Evolutionary conservation across 2,329 filamentous ascomycete species (phyloP).

Genomic region (Didymella keratinophila): DNA sequence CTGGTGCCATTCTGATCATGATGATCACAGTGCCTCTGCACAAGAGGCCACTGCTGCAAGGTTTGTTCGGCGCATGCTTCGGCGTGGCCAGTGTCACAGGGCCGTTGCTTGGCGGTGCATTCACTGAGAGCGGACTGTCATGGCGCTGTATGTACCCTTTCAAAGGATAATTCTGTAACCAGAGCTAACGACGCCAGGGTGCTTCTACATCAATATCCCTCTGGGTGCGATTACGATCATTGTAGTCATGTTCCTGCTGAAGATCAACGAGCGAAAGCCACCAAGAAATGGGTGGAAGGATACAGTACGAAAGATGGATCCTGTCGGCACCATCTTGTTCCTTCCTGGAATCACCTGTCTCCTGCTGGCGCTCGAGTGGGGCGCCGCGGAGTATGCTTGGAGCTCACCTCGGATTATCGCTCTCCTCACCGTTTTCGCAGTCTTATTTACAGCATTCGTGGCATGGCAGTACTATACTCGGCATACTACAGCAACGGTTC

Average conservation of each 20-base stretch:
- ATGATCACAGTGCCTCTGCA: constrained; percentile 49
- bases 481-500: constrained; percentile 53
- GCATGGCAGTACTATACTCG: constrained; percentile 50
- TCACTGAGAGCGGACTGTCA: constrained; percentile 51
- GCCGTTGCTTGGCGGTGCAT: constrained; percentile 55
- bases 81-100: constrained; percentile 53
- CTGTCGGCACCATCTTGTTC: constrained; percentile 52
- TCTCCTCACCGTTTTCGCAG: constrained; percentile 52
- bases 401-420: constrained; percentile 52
- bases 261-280: constrained; percentile 43
- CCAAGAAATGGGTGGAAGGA: constrained; percentile 37
- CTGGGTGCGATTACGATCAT: constrained; percentile 55
- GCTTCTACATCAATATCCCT: constrained; percentile 61
- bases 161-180: too few species aligned
- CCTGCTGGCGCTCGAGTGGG: constrained; percentile 58
- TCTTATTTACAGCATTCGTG: constrained; percentile 51
- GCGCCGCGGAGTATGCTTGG: constrained; percentile 56
- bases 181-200: constrained; percentile 30
- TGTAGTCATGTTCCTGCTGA: constrained; percentile 45
- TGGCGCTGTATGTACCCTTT: constrained; percentile 51
- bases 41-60: constrained; percentile 53
- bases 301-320: constrained; percentile 53
- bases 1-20: constrained; percentile 46
- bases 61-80: constrained; percentile 51
- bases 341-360: constrained; percentile 56